Conservation (phyloP, 805 yeast genomes). For the Aciculoconidium aculeatum region DNA sequence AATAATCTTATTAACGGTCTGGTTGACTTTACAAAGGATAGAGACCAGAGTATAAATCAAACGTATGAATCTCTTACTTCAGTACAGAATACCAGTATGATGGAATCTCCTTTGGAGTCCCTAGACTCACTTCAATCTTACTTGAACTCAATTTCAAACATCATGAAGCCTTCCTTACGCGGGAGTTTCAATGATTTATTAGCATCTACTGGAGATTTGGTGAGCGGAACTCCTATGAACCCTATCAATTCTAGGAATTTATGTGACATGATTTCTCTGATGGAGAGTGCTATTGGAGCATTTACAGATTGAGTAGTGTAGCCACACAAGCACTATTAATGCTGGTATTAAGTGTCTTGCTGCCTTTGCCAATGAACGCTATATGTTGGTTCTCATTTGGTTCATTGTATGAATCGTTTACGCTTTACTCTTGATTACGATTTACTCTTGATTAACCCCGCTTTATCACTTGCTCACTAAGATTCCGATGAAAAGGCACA, state of each 20-base stretch:
- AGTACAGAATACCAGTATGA: conserved; percentile 4
- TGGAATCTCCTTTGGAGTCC: conserved; percentile 9
- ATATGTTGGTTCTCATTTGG: no score
- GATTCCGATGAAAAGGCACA: no score
- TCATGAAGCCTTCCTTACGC: conserved; percentile 7
- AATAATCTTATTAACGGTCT: no score
- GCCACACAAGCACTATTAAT: not conserved
- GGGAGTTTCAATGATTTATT: conserved; percentile 12
- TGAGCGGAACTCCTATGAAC: conserved; percentile 10
- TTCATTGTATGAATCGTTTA: no score
- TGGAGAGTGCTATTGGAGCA: conserved; percentile 13
- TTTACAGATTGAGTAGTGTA: conserved; percentile 5
- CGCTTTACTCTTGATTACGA: no score
- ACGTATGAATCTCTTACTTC: conserved; percentile 14
- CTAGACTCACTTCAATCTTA: conserved; percentile 12
- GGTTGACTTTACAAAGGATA: conserved; percentile 5
- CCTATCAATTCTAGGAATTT: conserved; percentile 9
- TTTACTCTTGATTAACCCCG: no score
- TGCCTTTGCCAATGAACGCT: no score
- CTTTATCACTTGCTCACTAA: no score
- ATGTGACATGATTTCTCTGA: conserved; percentile 14
- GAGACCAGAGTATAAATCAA: conserved; percentile 9
- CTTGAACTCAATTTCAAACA: conserved; percentile 10
- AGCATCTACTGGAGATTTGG: conserved; percentile 10
- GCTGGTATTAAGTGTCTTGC: not conserved